Percentiles rank a stretch among this genome's conserved stretches.
Evolutionary conservation across 2,329 filamentous ascomycete species (phyloP).

Genomic region (Leptographium lundbergii): DNA sequence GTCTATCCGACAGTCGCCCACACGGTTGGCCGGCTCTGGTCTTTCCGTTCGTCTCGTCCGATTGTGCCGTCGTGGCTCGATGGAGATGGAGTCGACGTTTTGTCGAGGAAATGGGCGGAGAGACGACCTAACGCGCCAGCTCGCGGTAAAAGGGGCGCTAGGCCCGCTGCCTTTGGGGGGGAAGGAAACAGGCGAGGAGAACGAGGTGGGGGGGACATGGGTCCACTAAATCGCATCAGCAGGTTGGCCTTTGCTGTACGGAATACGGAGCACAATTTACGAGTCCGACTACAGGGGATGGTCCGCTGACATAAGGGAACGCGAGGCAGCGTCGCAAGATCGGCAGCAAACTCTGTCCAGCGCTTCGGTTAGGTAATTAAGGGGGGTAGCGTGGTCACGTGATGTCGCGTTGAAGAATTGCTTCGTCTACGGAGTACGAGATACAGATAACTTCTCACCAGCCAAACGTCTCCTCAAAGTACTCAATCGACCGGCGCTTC

Average conservation of each 20-base stretch:
- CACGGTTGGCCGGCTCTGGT: not conserved
- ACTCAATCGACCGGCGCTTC: conserved; percentile 4
- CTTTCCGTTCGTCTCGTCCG: not conserved
- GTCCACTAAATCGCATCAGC: not conserved
- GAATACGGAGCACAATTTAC: not conserved
- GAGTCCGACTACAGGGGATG: not conserved
- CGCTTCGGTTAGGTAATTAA: too few relatives aligned
- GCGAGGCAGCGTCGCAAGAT: too few relatives aligned
- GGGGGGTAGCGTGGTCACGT: not conserved
- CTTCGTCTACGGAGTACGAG: not conserved
- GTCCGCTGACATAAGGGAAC: not conserved
- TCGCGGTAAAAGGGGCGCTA: not conserved
- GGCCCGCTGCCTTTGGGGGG: not conserved
- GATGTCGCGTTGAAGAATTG: not conserved
- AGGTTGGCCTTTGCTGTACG: not conserved
- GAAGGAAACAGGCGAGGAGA: not conserved
- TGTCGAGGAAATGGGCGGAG: not conserved
- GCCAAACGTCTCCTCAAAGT: conserved; percentile 13
- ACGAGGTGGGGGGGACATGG: too few relatives aligned
- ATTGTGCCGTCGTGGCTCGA: not conserved
- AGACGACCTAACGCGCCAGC: not conserved
- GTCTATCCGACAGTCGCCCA: too few relatives aligned
- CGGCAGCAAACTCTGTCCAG: too few relatives aligned
- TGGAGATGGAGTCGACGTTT: not conserved
- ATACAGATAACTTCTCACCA: conserved; percentile 4